These are phyloP conservation scores for Claviceps africana DNA, from an alignment of 2,329 filamentous ascomycete species.

Conservation along the genomic window DNA sequence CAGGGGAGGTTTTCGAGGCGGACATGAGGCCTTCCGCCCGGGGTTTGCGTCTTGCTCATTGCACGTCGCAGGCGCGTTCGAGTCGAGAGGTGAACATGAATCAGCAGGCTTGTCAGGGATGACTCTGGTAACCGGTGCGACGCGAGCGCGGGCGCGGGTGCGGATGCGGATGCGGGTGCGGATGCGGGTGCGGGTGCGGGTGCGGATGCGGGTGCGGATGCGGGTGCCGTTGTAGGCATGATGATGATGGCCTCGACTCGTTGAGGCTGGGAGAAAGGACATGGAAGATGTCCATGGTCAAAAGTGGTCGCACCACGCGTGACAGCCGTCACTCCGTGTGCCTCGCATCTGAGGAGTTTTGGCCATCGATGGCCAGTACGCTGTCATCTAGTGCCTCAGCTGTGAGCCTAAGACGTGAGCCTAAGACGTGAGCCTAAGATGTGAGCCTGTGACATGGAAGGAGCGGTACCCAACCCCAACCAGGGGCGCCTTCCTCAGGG, in stretches of 20 bases:
- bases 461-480: not conserved
- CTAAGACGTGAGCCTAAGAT: not conserved
- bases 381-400: too few relatives aligned
- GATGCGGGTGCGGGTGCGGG: not conserved
- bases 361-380: not conserved
- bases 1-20: not conserved
- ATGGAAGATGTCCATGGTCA: too few relatives aligned
- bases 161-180: not conserved
- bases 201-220: not conserved
- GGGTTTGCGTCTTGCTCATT: not conserved
- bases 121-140: not conserved
- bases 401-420: too few relatives aligned
- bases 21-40: not conserved
- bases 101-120: not conserved
- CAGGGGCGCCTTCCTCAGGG: not conserved
- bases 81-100: not conserved
- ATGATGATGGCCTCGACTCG: not conserved
- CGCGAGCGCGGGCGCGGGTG: not conserved
- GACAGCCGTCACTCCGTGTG: not conserved
- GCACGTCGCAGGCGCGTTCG: not conserved
- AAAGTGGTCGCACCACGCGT: not conserved
- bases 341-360: too few relatives aligned
- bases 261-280: not conserved
- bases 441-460: not conserved
- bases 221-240: too few relatives aligned